Base-by-base conservation (phyloP, 106 monocot species). In the Vanilla planifolia region DNA sequence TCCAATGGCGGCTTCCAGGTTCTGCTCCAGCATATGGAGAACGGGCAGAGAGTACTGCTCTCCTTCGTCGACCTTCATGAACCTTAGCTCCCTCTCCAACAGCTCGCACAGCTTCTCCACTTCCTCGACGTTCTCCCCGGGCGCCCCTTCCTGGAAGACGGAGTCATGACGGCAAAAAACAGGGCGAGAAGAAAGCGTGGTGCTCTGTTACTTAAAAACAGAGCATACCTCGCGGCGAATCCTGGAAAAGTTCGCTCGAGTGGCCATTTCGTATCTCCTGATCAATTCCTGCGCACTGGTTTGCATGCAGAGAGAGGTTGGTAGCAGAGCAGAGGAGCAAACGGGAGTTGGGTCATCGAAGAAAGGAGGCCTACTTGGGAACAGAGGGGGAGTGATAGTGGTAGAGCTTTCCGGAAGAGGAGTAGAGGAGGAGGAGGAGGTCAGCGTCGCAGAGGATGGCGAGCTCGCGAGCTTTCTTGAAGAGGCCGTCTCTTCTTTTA, bases 401-500 rank as follows among this genome's bases (percentile, higher is more conserved):
- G 30, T 92, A 86, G 36, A 87, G 86, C 67, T 92, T 92, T 14
- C 92, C 92, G 28, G 92, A 86, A 59, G 82, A 66, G 69, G 92
- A 92, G 70, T 86, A 92, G 63, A 92, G 76, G 30, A 92, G 68
- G 59, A 92, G 86, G 37, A 92, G 86, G 30, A 87, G 86, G 60
- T 92, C 75, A 34, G 74, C 71, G 37, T 92, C 92, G 43, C 92
- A 92, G 60, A 92, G 86, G 22, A 86, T 50, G 33, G 86, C 60
- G 66, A 92, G 80, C 75, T 92, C 92, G 47, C 71, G 65, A 1
- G 92, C 92, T 70, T 92, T 92, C 80, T 92, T 92, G 74, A 92
- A 87, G 64, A 92, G 56, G 3, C 92, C 92, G 59, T 92, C 92
- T 42, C 92, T 86, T 75, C 92, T 86, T 78, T 92, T 92, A 78